Evolutionary conservation across 202 grass and related monocot genomes (phyloP).

Genomic region (Dendrocalamus latiflorus): DNA sequence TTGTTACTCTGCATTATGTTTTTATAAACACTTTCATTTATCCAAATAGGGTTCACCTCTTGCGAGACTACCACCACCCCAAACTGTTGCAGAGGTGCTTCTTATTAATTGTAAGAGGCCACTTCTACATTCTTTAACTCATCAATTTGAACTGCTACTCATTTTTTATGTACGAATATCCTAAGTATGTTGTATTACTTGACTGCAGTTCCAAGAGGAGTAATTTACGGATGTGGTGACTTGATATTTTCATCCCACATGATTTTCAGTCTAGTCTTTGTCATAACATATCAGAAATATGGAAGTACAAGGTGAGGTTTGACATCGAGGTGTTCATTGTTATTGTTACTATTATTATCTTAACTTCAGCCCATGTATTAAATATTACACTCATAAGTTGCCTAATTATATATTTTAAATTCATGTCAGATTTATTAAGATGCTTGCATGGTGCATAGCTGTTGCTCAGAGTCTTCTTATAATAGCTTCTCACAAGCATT

Average conservation of each 20-base stretch:
- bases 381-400: no score
- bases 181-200: background rate
- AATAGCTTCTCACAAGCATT: no score
- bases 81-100: constrained; percentile 57
- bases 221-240: constrained; percentile 79
- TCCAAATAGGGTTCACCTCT: constrained; percentile 53
- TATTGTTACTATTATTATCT: background rate
- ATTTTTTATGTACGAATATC: background rate
- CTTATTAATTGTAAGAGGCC: constrained; percentile 65
- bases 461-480: no score
- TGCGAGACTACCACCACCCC: constrained; percentile 60
- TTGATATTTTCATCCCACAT: constrained; percentile 95
- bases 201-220: constrained; percentile 63
- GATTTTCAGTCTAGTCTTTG: constrained; percentile 88
- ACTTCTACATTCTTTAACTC: background rate
- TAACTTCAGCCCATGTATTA: background rate
- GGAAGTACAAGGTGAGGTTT: constrained; percentile 61
- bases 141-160: background rate
- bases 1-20: background rate
- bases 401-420: no score
- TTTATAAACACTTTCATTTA: background rate
- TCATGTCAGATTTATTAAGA: no score
- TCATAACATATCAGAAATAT: constrained; percentile 80
- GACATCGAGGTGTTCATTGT: background rate
- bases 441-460: no score